Evolutionary conservation across 352 stramenopile species (phyloP).

Genomic region (Halophytophthora polymorphica): DNA sequence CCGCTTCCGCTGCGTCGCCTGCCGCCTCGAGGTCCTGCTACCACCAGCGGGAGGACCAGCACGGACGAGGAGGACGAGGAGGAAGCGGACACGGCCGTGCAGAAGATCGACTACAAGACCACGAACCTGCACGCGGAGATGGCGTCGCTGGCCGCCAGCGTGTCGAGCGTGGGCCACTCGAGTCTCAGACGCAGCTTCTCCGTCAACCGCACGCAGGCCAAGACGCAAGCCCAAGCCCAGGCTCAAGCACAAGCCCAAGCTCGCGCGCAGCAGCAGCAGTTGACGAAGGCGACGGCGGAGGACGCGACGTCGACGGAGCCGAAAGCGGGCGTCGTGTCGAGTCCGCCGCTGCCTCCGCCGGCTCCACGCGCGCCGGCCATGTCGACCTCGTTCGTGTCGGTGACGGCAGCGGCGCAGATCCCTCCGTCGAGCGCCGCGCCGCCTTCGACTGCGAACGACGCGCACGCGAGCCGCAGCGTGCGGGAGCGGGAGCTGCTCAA

Average conservation of each 20-base stretch:
- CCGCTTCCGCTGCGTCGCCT: constrained; percentile 46
- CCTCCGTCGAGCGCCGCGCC: constrained; percentile 40
- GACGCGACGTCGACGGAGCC: constrained; percentile 4
- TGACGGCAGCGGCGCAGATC: constrained; percentile 30
- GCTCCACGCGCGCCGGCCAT: constrained; percentile 13
- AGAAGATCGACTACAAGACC: constrained; percentile 68
- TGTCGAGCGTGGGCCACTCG: constrained; percentile 70
- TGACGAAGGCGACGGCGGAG: constrained; percentile 14
- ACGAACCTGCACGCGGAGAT: constrained; percentile 85
- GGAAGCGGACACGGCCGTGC: constrained; percentile 39
- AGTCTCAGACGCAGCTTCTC: constrained; percentile 73
- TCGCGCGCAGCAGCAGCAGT: constrained; percentile 12
- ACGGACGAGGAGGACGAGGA: constrained; percentile 37
- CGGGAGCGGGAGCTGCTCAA: constrained; percentile 58
- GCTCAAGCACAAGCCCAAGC: constrained; percentile 11
- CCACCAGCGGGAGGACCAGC: constrained; percentile 14
- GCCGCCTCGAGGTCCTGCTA: constrained; percentile 17
- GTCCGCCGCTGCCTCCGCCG: constrained; percentile 18
- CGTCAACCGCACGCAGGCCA: constrained; percentile 43
- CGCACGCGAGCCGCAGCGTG: constrained; percentile 75
- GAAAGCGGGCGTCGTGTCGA: constrained; percentile 5
- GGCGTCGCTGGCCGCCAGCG: constrained; percentile 71
- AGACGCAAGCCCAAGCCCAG: constrained; percentile 19
- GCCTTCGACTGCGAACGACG: constrained; percentile 37
- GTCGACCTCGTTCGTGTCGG: constrained; percentile 39